These are phyloP conservation scores for Sclerotinia minor DNA, from an alignment of 2,329 filamentous ascomycete species.

Conservation along the genomic window DNA sequence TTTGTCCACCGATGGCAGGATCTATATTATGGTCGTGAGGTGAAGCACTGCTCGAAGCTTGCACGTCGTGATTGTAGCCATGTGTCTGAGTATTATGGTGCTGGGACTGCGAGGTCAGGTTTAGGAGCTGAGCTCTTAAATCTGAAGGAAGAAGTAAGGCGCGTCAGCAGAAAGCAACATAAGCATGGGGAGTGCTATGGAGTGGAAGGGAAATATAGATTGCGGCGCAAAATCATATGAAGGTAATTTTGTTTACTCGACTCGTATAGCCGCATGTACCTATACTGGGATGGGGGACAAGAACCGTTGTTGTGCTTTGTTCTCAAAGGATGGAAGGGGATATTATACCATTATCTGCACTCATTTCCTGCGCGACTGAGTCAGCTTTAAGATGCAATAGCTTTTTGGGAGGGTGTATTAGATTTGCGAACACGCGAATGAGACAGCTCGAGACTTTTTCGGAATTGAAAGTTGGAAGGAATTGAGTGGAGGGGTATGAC, in stretches of 20 bases:
- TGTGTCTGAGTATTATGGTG: constrained; percentile 34
- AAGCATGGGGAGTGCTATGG: constrained; percentile 21
- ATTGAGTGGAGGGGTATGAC: constrained; percentile 24
- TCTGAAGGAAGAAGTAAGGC: constrained; percentile 38
- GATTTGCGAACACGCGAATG: constrained; percentile 5
- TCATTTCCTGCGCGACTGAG: constrained; percentile 39
- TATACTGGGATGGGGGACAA: constrained; percentile 17
- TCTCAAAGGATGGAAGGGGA: constrained; percentile 13
- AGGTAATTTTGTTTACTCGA: constrained; percentile 18
- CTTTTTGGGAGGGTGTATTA: not conserved
- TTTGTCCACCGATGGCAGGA: constrained; percentile 40
- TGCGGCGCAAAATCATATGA: constrained; percentile 9
- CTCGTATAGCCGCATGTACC: constrained; percentile 25
- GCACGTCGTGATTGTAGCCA: constrained; percentile 39
- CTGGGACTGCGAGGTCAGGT: constrained; percentile 33
- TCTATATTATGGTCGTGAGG: constrained; percentile 43
- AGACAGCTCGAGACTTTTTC: constrained; percentile 3
- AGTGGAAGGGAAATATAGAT: not conserved
- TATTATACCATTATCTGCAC: constrained; percentile 38
- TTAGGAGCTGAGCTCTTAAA: constrained; percentile 43
- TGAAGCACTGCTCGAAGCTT: constrained; percentile 38
- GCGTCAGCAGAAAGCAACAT: constrained; percentile 38
- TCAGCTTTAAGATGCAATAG: constrained; percentile 32
- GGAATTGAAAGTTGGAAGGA: constrained; percentile 18
- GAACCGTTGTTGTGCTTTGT: constrained; percentile 18